These are phyloP conservation scores for Exophiala sp. DNA, from an alignment of 2,329 filamentous ascomycete genomes.

Conservation along the genomic window DNA sequence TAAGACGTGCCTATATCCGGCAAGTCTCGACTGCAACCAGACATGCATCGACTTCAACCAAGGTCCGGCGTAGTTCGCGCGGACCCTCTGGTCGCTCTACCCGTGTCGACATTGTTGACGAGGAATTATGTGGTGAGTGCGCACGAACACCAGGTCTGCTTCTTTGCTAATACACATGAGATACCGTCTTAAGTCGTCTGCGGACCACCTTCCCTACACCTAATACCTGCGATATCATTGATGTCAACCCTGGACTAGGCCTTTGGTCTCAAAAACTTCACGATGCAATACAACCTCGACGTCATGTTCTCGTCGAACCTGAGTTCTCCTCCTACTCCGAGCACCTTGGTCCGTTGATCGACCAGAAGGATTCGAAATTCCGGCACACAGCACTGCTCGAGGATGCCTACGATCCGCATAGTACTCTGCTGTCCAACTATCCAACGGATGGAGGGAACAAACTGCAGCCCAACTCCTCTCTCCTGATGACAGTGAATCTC, in stretches of 20 bases:
- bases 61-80: neutral
- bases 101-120: conserved; percentile 11
- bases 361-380: conserved; percentile 39
- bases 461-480: conserved; percentile 62
- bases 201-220: conserved; percentile 65
- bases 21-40: conserved; percentile 13
- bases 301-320: conserved; percentile 79
- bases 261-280: conserved; percentile 77
- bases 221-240: conserved; percentile 77
- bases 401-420: conserved; percentile 46
- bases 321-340: conserved; percentile 56
- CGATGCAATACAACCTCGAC: conserved; percentile 69
- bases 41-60: neutral
- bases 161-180: conserved; percentile 35
- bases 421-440: conserved; percentile 40
- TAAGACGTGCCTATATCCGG: conserved; percentile 9
- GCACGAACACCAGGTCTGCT: neutral
- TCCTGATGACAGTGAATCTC: conserved; percentile 71
- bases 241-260: conserved; percentile 77
- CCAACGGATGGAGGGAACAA: conserved; percentile 37
- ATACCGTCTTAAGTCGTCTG: conserved; percentile 69
- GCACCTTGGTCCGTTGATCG: conserved; percentile 59
- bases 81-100: neutral
- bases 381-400: conserved; percentile 49
- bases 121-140: conserved; percentile 17